Evolutionary conservation across 2,329 filamentous ascomycete genomes (phyloP).

Genomic region (Diaporthe sp.): DNA sequence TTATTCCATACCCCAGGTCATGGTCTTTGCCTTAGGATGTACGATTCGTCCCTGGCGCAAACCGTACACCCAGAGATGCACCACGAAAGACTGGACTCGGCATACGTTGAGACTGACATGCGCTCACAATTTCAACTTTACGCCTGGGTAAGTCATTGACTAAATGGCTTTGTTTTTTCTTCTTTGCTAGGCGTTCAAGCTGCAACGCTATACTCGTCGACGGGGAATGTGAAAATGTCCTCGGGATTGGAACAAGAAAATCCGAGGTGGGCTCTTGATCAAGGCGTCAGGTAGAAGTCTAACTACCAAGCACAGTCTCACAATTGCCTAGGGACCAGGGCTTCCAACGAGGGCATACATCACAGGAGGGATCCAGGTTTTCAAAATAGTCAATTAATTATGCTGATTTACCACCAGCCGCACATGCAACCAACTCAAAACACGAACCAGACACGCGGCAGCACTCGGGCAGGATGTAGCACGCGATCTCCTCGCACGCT

Average conservation of each 20-base stretch:
- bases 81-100: not conserved
- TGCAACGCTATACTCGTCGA: not conserved
- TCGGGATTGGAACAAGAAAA: not conserved
- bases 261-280: not conserved
- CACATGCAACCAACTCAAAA: not conserved
- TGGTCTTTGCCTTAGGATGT: not conserved
- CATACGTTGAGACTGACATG: not conserved
- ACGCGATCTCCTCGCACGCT: slow-evolving; percentile 18
- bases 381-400: slow-evolving; percentile 20
- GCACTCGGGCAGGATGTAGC: not conserved
- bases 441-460: slow-evolving; percentile 3
- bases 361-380: not conserved
- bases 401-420: slow-evolving; percentile 1
- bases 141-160: not conserved
- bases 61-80: not conserved
- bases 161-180: not conserved
- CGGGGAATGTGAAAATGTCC: not conserved
- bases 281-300: not conserved
- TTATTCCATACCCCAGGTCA: not conserved
- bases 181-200: not conserved
- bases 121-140: not conserved
- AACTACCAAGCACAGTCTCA: not conserved
- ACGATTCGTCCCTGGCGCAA: not conserved
- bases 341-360: not conserved
- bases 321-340: not conserved